phyloP scores from a whole-genome alignment of 2,329 filamentous ascomycete genomes.

The Hypoxylon sp. region DNA sequence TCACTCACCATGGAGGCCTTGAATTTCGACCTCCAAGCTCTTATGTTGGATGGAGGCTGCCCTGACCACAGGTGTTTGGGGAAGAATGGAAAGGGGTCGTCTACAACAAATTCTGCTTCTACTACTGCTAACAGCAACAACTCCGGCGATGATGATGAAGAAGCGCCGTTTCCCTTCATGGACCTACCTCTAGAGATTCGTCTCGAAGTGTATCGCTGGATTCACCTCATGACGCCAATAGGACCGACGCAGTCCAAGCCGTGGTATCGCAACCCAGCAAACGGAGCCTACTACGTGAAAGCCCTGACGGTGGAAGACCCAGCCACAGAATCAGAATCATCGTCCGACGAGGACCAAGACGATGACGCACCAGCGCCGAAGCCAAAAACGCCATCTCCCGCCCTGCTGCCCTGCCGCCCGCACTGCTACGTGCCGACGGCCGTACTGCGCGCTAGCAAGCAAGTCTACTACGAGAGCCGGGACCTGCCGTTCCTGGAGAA shows the following conservation, averaged over 20 bases:
- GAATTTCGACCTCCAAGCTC: constrained; percentile 32
- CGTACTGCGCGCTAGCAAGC: constrained; percentile 54
- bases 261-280: constrained; percentile 54
- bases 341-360: neutral
- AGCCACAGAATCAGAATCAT: neutral
- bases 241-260: constrained; percentile 55
- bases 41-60: constrained; percentile 29
- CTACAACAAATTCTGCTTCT: too few relatives aligned
- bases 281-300: constrained; percentile 50
- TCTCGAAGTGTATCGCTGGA: constrained; percentile 59
- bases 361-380: neutral
- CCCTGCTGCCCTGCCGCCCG: constrained; percentile 53
- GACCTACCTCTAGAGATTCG: constrained; percentile 59
- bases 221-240: constrained; percentile 55
- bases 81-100: too few relatives aligned
- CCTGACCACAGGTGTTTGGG: constrained; percentile 26
- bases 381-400: constrained; percentile 8
- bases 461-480: constrained; percentile 59
- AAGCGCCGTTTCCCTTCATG: constrained; percentile 48
- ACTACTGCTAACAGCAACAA: neutral
- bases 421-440: constrained; percentile 56
- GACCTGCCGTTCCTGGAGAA: constrained; percentile 56
- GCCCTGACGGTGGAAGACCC: constrained; percentile 13
- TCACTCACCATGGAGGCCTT: constrained; percentile 14
- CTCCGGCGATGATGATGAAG: constrained; percentile 24